Evolutionary conservation across 106 monocot species (phyloP), one percentile per base, ranked within the genome.

Genomic region (Phalaenopsis aphrodite): DNA sequence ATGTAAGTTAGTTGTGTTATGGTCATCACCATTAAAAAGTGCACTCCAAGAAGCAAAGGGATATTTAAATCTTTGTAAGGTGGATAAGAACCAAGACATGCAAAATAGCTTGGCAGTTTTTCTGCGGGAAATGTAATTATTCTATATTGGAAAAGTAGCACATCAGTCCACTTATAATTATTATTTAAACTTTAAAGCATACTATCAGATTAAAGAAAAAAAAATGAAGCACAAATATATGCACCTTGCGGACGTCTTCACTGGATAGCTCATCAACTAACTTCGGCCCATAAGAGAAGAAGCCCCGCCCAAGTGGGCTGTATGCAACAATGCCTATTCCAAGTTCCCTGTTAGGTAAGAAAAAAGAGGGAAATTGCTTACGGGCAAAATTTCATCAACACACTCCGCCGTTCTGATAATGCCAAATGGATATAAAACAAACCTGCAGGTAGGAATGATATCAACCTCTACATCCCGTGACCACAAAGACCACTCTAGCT

Each of bases 311-410:
- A 17, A 95, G 75, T 45, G 95, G 95, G 82, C 92, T 93, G 71
- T 95, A 95, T 49, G 95, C 86, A 58, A 95, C 95, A 76, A 95
- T 93, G 24, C 95, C 95, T 37, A 95, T 95, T 2, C 93, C 93
- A 65, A 95, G 95, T 78, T 95, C 95, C 83, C 95, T 93, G 81
- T 55, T 52, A 80, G 0, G 61, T 14, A 17, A 17, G 1, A 56
- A 8, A 46, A 45, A 56, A 74, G 39, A 79, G 56, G 5, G 24
- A 65, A 23, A 17, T 12, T 19, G 3, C 2, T 30, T 55, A 69
- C 0, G 2, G 12, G 43, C 61, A 64, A 61, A 41, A 19, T 30
- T 4, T n/a, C 14, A 49, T 14, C 1, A 77, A 10, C 11, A 39
- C 36, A 5, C 36, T 36, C 38, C 18, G 0, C 10, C 30, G 55